Conservation (phyloP, 345 rosid genomes). For the Camelina hispida region DNA sequence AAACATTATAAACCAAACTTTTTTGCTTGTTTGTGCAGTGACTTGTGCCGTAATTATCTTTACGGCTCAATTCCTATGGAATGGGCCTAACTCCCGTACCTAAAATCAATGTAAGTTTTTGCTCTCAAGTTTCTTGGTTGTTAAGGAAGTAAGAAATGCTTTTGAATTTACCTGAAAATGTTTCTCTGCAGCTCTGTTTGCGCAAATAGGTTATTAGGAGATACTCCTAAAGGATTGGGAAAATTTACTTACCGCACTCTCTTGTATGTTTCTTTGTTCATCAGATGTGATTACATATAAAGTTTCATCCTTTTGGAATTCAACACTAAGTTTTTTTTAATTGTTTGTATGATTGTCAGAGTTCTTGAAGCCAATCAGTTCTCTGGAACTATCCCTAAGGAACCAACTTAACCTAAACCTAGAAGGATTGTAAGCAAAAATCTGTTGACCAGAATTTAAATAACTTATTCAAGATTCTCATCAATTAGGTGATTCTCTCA, state of each 20-base stretch:
- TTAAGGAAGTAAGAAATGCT: conserved; percentile 3
- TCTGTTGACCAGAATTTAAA: neutral
- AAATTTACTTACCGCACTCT: conserved; percentile 52
- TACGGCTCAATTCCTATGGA: conserved; percentile 61
- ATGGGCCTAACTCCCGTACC: conserved; percentile 57
- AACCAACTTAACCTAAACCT: too few relatives aligned
- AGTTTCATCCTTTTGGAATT: neutral
- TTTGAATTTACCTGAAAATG: conserved; percentile 19
- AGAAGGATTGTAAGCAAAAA: conserved; percentile 51
- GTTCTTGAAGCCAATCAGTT: conserved; percentile 67
- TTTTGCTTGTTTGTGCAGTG: conserved; percentile 49
- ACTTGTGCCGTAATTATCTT: conserved; percentile 62
- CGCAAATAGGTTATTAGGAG: conserved; percentile 62
- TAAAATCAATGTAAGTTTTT: conserved; percentile 55
- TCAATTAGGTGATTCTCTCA: too few relatives aligned
- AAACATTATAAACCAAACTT: neutral
- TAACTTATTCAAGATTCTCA: neutral
- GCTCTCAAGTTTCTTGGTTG: conserved; percentile 21
- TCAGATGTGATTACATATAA: conserved; percentile 5
- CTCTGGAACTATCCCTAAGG: conserved; percentile 58
- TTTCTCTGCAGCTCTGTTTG: conserved; percentile 51
- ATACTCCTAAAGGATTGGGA: conserved; percentile 58
- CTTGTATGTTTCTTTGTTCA: conserved; percentile 49
- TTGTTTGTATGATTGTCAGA: conserved; percentile 41
- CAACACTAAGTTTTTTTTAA: conserved; percentile 1